Conservation (phyloP, 352 stramenopile genomes). For the Phytophthora boehmeriae region DNA sequence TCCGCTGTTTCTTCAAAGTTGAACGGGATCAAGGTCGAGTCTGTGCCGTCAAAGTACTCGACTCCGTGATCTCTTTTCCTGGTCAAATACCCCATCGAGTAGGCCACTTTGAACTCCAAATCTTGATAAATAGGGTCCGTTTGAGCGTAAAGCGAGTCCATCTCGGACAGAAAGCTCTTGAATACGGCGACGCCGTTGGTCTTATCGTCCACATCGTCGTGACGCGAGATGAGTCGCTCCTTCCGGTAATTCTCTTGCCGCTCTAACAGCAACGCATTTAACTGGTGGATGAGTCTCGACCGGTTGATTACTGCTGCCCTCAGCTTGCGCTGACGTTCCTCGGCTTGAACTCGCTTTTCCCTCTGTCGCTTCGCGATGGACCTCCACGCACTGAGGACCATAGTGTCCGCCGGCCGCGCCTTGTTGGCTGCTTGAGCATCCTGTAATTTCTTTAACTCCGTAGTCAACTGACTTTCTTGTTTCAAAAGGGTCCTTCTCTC, state of each 20-base stretch:
- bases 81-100: constrained; percentile 4
- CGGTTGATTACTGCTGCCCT: constrained; percentile 8
- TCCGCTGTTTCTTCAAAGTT: constrained; percentile 10
- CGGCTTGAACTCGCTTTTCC: constrained; percentile 15
- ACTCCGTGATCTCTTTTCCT: constrained; percentile 13
- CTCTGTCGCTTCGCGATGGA: constrained; percentile 19
- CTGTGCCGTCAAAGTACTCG: constrained; percentile 22
- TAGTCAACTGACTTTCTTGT: constrained; percentile 8
- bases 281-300: constrained; percentile 10
- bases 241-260: not conserved
- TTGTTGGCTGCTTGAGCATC: not conserved
- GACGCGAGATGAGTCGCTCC: not conserved
- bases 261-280: constrained; percentile 9
- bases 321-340: constrained; percentile 14
- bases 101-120: constrained; percentile 12
- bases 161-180: constrained; percentile 1
- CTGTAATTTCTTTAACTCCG: constrained; percentile 4
- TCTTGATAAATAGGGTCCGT: constrained; percentile 14
- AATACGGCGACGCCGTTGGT: constrained; percentile 2
- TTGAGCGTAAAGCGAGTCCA: constrained; percentile 11
- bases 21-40: constrained; percentile 17
- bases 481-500: constrained; percentile 22
- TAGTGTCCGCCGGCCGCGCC: not conserved
- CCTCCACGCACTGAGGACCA: constrained; percentile 10
- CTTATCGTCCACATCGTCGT: not conserved